Conservation (phyloP, 495 filamentous ascomycete species). For the Trichocladium uniseriatum region DNA sequence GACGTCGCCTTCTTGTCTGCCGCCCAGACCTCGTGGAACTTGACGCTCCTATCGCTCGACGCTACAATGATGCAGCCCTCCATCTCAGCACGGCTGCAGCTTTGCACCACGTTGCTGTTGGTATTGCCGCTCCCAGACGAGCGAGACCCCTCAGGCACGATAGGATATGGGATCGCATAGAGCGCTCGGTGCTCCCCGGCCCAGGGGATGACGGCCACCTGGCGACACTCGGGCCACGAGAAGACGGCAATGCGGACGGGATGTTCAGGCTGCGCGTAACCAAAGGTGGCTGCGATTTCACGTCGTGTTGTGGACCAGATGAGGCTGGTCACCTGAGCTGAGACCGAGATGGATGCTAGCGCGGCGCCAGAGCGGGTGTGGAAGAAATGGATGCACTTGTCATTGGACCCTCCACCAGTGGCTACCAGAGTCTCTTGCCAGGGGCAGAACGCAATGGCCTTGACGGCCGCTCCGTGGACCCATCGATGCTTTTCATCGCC, state of each 20-base stretch:
- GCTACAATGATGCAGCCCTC: conserved; percentile 94
- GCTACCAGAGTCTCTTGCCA: conserved; percentile 85
- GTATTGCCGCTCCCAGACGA: not conserved
- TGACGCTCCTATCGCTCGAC: conserved; percentile 86
- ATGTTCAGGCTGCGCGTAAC: conserved; percentile 91
- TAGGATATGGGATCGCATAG: conserved; percentile 62
- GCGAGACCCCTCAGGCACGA: conserved; percentile 36
- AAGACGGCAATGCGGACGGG: conserved; percentile 87
- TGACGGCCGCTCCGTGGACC: conserved; percentile 78
- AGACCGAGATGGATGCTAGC: conserved; percentile 83
- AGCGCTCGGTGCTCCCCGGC: conserved; percentile 68
- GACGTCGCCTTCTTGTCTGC: conserved; percentile 49
- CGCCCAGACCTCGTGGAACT: conserved; percentile 93
- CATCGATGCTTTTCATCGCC: conserved; percentile 65
- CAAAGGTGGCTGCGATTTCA: conserved; percentile 90
- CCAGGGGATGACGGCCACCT: conserved; percentile 87
- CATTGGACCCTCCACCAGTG: conserved; percentile 87
- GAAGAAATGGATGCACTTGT: conserved; percentile 92
- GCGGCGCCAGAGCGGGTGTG: conserved; percentile 78
- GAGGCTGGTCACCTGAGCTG: conserved; percentile 85
- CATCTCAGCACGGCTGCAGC: conserved; percentile 48
- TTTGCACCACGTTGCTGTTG: not conserved
- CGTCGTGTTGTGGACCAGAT: conserved; percentile 81
- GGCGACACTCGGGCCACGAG: conserved; percentile 86
- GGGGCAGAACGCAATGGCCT: conserved; percentile 94